Evolutionary conservation across 306 rosid species (phyloP), one percentile per base, ranked within the genome.

Genomic region (Datisca glomerata): DNA sequence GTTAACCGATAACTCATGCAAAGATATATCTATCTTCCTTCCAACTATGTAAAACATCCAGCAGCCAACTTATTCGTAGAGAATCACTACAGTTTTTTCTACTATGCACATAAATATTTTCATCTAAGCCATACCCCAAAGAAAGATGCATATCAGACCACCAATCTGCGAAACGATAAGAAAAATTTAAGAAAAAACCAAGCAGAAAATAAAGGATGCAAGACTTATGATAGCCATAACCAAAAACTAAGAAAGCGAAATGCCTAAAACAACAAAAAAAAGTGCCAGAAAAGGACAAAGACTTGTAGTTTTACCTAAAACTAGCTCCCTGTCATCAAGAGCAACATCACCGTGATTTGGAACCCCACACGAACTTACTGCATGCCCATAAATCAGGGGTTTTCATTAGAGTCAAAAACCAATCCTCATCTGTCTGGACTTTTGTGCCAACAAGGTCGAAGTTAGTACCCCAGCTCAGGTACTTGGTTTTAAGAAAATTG

Each of bases 391-490:
- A n/a, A n/a, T n/a, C n/a, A n/a, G n/a, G n/a, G n/a, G n/a, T n/a
- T n/a, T n/a, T n/a, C n/a, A n/a, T n/a, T n/a, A n/a, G n/a, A n/a
- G 59, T 96, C 92, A 85, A 85, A 71, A 78, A 79, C 96, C 91
- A 80, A 91, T 96, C 99, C 85, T 91, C 99, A 80, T 85, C 85
- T 75, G 96, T 80, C 84, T 91, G 99, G 82, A 96, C 99, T 42
- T 91, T 91, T 81, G 99, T 78, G 86, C 84, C 92, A 78, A 91
- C 64, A 38, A 91, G 99, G 70, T 91, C 99, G 75, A 78, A 91
- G 85, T 91, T 96, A 45, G 99, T 91, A 64, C 99, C 99, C 79
- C 76, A 78, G 60, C 96, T 96, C 75, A 91, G 74, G 69, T 87
- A 94, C 91, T 91, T 91, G 49, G 85, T 75, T 80, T 91, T 94